phyloP scores from a whole-genome alignment of 768 basidiomycete species.

The Dioszegia crocea region DNA sequence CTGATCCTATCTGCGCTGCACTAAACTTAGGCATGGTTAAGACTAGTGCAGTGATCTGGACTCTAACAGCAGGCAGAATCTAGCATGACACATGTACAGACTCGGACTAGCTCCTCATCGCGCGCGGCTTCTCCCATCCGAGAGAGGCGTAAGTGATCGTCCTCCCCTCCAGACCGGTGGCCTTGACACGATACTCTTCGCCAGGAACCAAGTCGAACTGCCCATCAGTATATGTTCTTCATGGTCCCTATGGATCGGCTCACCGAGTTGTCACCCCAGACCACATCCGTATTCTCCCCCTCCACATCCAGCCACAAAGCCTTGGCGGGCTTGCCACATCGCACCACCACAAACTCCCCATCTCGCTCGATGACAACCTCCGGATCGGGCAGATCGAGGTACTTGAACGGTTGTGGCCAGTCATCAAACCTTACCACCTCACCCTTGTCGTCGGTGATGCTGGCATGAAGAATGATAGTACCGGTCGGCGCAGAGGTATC shows the following conservation, averaged over 20 bases:
- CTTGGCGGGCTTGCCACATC: slow-evolving; percentile 63
- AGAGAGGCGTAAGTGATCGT: slow-evolving; percentile 54
- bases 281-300: slow-evolving; percentile 62
- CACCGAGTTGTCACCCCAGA: slow-evolving; percentile 74
- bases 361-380: slow-evolving; percentile 56
- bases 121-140: slow-evolving; percentile 6
- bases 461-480: slow-evolving; percentile 4
- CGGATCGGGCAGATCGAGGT: slow-evolving; percentile 67
- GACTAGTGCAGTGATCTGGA: no score
- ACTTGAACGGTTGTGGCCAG: slow-evolving; percentile 94
- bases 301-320: slow-evolving; percentile 68
- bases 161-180: slow-evolving; percentile 63
- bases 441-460: slow-evolving; percentile 33
- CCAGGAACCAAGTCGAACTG: slow-evolving; percentile 74
- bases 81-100: no score
- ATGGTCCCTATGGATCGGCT: background rate
- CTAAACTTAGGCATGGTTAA: no score
- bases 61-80: no score
- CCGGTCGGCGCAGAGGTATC: slow-evolving; percentile 52
- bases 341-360: slow-evolving; percentile 19
- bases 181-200: slow-evolving; percentile 67
- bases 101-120: background rate
- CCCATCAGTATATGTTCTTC: background rate
- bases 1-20: no score
- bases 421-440: slow-evolving; percentile 11